Percentiles rank a stretch among this genome's conserved stretches.
phyloP scores from a whole-genome alignment of 331 rosid genomes.

The Erythrophleum ivorense region DNA sequence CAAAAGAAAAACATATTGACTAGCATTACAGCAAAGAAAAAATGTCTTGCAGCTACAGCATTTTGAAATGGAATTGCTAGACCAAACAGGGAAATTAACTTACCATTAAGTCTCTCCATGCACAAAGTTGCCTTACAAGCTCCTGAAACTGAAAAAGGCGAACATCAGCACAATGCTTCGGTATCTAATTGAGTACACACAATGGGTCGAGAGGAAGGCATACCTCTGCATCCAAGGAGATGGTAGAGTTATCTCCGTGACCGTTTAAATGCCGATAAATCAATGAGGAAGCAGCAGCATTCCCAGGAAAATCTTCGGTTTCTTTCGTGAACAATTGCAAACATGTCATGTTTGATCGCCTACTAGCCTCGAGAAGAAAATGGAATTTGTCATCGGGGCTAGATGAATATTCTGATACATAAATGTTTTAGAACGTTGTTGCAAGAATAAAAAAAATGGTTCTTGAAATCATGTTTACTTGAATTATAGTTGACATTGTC shows the following conservation, averaged over 20 bases:
- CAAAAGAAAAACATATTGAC: slow-evolving; percentile 42
- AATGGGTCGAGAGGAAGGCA: too few species aligned
- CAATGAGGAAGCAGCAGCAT: slow-evolving; percentile 70
- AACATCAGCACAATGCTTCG: slow-evolving; percentile 29
- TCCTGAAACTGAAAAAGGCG: slow-evolving; percentile 56
- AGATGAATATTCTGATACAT: slow-evolving; percentile 72
- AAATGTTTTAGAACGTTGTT: slow-evolving; percentile 53
- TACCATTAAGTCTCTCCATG: slow-evolving; percentile 91
- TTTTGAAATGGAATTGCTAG: too few species aligned
- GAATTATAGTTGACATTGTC: too few species aligned
- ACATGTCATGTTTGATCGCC: slow-evolving; percentile 78
- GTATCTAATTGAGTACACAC: not conserved
- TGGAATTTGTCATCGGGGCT: slow-evolving; percentile 72
- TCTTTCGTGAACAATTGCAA: slow-evolving; percentile 82
- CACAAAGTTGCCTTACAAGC: slow-evolving; percentile 64
- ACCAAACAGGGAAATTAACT: too few species aligned
- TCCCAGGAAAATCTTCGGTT: slow-evolving; percentile 76
- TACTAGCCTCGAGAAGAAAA: slow-evolving; percentile 85
- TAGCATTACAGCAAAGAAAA: too few species aligned
- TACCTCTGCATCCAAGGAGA: too few species aligned
- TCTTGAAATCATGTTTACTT: too few species aligned
- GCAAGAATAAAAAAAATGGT: slow-evolving; percentile 1
- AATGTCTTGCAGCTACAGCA: too few species aligned
- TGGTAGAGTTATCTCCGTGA: too few species aligned
- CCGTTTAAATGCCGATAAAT: slow-evolving; percentile 58